Conservation (phyloP, 2,329 filamentous ascomycete species). For the Microsporum ferrugineum region DNA sequence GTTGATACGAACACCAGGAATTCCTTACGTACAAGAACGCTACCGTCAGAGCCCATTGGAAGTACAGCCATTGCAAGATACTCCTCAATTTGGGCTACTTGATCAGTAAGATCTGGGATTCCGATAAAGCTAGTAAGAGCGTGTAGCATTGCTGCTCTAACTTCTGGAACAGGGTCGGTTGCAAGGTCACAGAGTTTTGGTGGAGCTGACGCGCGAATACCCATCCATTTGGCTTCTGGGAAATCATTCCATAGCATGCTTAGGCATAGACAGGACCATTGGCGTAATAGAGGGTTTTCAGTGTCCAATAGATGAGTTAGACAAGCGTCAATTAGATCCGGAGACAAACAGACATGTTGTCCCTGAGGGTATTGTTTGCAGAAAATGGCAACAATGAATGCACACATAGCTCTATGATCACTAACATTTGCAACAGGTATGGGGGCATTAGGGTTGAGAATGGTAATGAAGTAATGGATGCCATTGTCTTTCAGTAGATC, state of each 20-base stretch:
- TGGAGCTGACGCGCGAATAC: conserved; percentile 79
- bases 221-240: conserved; percentile 87
- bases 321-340: conserved; percentile 82
- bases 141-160: conserved; percentile 83
- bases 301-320: conserved; percentile 71
- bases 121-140: conserved; percentile 89
- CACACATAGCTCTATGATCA: conserved; percentile 97
- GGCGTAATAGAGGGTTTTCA: conserved; percentile 76
- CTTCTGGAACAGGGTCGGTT: conserved; percentile 80
- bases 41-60: conserved; percentile 87
- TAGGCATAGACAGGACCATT: conserved; percentile 92
- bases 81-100: conserved; percentile 84
- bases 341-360: conserved; percentile 80
- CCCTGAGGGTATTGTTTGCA: conserved; percentile 91
- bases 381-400: conserved; percentile 93
- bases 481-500: conserved; percentile 95
- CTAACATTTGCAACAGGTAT: conserved; percentile 79
- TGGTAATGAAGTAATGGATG: conserved; percentile 91
- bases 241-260: conserved; percentile 90
- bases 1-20: conserved; percentile 86
- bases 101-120: conserved; percentile 82
- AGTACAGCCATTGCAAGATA: conserved; percentile 78
- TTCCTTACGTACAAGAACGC: conserved; percentile 86
- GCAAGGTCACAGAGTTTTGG: conserved; percentile 67
- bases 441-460: conserved; percentile 70